phyloP scores from a whole-genome alignment of 2,329 filamentous ascomycete species.

The Aspergillus sp. region DNA sequence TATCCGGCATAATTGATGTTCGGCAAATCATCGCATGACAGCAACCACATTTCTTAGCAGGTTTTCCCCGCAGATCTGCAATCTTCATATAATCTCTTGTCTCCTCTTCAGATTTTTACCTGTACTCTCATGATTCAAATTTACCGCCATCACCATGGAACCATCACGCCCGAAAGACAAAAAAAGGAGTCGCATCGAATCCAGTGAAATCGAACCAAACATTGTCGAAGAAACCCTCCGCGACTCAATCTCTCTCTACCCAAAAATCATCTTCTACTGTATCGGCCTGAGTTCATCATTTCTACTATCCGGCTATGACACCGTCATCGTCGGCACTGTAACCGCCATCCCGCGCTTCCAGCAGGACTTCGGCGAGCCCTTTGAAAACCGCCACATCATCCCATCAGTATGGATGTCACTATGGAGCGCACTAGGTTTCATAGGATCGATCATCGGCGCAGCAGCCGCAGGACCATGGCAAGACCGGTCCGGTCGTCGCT shows the following conservation, averaged over 20 bases:
- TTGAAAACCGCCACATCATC: conserved; percentile 29
- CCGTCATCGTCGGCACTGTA: conserved; percentile 25
- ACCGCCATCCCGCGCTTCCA: conserved; percentile 17
- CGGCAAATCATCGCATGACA: neutral
- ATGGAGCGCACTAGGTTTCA: conserved; percentile 37
- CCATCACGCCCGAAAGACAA: neutral
- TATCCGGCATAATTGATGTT: neutral
- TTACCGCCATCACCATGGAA: neutral
- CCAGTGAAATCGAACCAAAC: neutral
- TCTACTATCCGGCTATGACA: conserved; percentile 27
- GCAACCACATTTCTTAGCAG: neutral
- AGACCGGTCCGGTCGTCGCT: conserved; percentile 35
- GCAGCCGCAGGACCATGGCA: conserved; percentile 34
- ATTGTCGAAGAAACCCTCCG: neutral
- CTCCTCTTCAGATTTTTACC: neutral
- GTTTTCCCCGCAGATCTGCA: neutral
- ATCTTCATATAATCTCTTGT: neutral
- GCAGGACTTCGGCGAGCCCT: conserved; percentile 28
- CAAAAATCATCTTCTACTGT: conserved; percentile 10
- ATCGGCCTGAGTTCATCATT: conserved; percentile 17
- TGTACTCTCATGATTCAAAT: too few species aligned
- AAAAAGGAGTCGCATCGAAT: neutral
- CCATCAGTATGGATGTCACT: conserved; percentile 42
- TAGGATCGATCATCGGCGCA: conserved; percentile 36
- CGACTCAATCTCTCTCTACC: conserved; percentile 3